Evolutionary conservation across 202 grass and related monocot genomes (phyloP), one percentile per base, ranked within the genome.

Genomic region (Brachypodium distachyon): DNA sequence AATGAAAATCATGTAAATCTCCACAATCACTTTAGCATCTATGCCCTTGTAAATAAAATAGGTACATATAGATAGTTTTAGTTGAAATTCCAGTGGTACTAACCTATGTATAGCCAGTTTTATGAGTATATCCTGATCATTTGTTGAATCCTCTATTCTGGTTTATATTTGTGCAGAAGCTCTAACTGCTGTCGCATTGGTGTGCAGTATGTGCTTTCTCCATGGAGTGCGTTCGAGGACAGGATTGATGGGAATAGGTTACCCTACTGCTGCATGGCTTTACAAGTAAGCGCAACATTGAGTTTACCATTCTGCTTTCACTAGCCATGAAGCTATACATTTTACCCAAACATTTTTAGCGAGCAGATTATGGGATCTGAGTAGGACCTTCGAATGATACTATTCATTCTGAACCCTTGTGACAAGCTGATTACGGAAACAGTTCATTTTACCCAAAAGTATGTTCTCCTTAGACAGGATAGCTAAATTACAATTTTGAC

Each of bases 201-300:
- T 97, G 64, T 90, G 78, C 77, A 92, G 95, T 87, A 92, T 97
- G 95, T 84, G 91, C 22, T 97, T 94, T 88, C 87, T 97, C 17
- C 92, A 97, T 72, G 95, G 95, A 84, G 51, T 94, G 59, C 70
- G 82, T 75, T 78, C 89, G 19, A 79, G 85, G 21, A 94, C 87
- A 73, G 95, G 91, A 62, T 86, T 98, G 82, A 89, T 95, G 79
- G 91, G 95, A 83, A 92, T 98, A 70, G 87, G 95, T 61, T 98
- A 92, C 78, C 89, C 91, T 86, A 98, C 91, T 70, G 89, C 87
- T 40, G 41, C 34, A 64, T 98, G 95, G 89, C 89, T 98, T 86
- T 94, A 84, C 70, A 94, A 70, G 95, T 90, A 75, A 82, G 61
- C 82, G 22, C 23, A 8, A 69, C 28, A 27, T 13, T 60, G 14